Evolutionary conservation across 129 eudicot species (phyloP).

Genomic region (Flaveria linearis): DNA sequence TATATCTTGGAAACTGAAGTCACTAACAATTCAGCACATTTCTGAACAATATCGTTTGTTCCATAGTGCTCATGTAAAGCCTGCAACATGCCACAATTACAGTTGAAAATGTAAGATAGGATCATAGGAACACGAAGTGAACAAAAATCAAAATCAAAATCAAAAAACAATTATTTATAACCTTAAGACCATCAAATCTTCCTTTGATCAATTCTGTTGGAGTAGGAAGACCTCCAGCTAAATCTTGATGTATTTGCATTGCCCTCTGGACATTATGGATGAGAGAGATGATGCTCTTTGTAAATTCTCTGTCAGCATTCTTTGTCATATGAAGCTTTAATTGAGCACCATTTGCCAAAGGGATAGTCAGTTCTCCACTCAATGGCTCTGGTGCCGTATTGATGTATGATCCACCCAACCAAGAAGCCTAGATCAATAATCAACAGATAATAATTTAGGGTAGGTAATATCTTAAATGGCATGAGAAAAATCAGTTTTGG

Average conservation of each 20-base stretch:
- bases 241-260: conserved; percentile 44
- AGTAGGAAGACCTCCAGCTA: conserved; percentile 35
- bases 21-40: conserved; percentile 57
- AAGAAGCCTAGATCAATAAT: conserved; percentile 57
- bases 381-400: conserved; percentile 43
- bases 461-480: neutral
- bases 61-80: conserved; percentile 70
- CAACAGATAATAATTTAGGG: conserved; percentile 11
- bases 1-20: conserved; percentile 61
- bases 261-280: conserved; percentile 44
- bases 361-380: conserved; percentile 64
- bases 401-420: conserved; percentile 81
- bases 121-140: neutral
- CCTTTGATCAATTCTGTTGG: conserved; percentile 68
- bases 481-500: neutral
- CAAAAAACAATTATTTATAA: conserved; percentile 25
- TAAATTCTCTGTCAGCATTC: conserved; percentile 73
- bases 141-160: neutral
- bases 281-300: conserved; percentile 49
- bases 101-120: neutral
- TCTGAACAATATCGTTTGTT: conserved; percentile 53
- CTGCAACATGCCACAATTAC: conserved; percentile 36
- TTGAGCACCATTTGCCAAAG: conserved; percentile 55
- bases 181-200: conserved; percentile 78
- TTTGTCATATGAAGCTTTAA: conserved; percentile 79